Conservation (phyloP, 176 grass and related monocot genomes). For the maize (Zea mays) region DNA sequence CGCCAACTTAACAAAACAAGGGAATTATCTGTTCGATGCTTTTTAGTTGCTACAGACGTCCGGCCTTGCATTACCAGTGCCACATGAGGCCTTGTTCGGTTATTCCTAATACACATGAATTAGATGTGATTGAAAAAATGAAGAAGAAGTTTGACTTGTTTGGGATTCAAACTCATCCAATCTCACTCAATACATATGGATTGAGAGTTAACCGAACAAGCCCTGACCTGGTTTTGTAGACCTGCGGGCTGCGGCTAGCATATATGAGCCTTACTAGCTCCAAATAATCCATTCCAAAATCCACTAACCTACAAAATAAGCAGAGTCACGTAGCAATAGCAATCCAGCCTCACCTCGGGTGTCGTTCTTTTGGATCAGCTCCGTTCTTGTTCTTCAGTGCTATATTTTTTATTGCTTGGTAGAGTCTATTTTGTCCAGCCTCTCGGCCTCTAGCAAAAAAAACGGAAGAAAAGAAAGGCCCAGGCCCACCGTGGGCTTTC, state of each 20-base stretch:
- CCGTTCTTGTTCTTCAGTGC: slow-evolving; percentile 11
- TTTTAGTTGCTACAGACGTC: background rate
- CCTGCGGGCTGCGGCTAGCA: background rate
- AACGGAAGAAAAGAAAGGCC: no score
- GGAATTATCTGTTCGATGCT: background rate
- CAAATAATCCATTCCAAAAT: slow-evolving; percentile 9
- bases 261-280: background rate
- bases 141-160: no score
- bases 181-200: no score
- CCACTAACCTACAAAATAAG: background rate
- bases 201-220: no score
- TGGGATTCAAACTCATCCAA: no score
- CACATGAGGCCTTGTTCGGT: no score
- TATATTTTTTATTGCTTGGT: background rate
- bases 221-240: background rate
- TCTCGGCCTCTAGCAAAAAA: background rate
- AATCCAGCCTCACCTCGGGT: background rate
- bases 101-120: no score
- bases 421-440: slow-evolving; percentile 45
- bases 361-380: background rate
- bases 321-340: background rate
- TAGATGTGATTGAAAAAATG: no score
- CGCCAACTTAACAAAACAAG: background rate
- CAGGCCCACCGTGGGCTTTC: slow-evolving; percentile 21
- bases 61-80: background rate